Base-by-base conservation (phyloP, 352 stramenopile species). In the Phytophthora cajani region DNA sequence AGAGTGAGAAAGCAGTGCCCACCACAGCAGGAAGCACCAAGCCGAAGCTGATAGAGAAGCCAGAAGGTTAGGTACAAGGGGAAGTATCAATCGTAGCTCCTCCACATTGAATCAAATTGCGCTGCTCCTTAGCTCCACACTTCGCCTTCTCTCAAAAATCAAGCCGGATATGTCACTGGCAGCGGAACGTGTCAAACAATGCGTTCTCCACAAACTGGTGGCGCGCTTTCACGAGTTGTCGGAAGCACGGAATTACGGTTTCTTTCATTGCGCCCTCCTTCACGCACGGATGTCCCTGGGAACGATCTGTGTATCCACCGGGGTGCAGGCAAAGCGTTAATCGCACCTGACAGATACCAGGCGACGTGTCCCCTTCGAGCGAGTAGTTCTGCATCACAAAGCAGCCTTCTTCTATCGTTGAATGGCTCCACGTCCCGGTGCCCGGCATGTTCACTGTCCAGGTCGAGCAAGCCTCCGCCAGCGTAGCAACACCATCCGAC, bases 331-430 rank as follows among this genome's bases (percentile, higher is more conserved):
- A 25, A 30, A 69, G 8, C 14, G 50, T 33, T 12, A 44, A 63
- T 44, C 42, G 40, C 14, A 23, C 7, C 19, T 62, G 53, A 14
- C 30, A 69, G 2, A 62, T 58, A 51, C 62, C 42, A n/a, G 62
- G 27, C 27, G 30, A 33, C 30, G 30, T 16, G 25, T n/a, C 57
- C 8, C 58, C n/a, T 25, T 59, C 47, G 9, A 23, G n/a, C 30
- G 21, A n/a, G 42, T 58, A 63, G 5, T 58, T 16, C 11, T 52
- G 33, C 42, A 69, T n/a, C 19, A 69, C 52, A 63, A 59, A 58
- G 23, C 42, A 63, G 11, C 52, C 52, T 62, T 17, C 53, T 62
- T 69, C 62, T 46, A 53, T 33, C 5, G 27, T 30, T 30, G 5
- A 30, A 7, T 30, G 27, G 3, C 27, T 30, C 27, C 27, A 30